Evolutionary conservation across 306 rosid genomes (phyloP), one percentile per base, ranked within the genome.

Genomic region (Alnus glutinosa): DNA sequence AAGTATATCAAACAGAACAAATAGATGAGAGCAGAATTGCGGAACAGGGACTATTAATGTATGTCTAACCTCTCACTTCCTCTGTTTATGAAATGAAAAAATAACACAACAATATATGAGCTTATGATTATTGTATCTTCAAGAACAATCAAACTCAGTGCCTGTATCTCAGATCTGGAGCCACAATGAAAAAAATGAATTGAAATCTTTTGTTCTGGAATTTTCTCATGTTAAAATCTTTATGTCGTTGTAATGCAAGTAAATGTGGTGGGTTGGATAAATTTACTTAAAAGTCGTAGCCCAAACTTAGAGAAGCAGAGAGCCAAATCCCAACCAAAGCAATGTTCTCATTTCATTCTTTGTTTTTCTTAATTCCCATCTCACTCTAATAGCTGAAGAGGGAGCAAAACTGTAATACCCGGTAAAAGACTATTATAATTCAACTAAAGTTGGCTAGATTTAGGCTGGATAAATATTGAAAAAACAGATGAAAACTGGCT

Each of bases 1-100:
- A 91, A 85, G 86, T 79, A 73, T 55, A 72, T 84, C 93, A 84
- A 78, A 81, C 74, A 1, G 83, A 83, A 75, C 85, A 80, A 34
- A 66, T 58, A 28, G 89, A 82, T 77, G 80, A 78, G 81, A 67
- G 73, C 59, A 79, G 55, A 77, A 71, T 63, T n/a, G 28, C 61
- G 74, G 71, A 62, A 52, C 78, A 14, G 79, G 87, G 57, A 85
- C 85, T 55, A 70, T 34, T 37, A 49, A 76, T 77, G 98, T 92
- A 92, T 34, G 97, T 89, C 77, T 83, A 80, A 74, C 75, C 75
- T 78, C 34, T 83, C 32, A 48, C 76, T 42, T 51, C 18, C 48
- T 59, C 8, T 69, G 68, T 57, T 19, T 75, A 64, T 75, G 71
- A 58, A 68, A 55, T 51, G 75, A 55, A 79, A 57, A 79, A 34